Evolutionary conservation across 75 land plant genomes (phyloP).

Genomic region (Gnetum montanum): DNA sequence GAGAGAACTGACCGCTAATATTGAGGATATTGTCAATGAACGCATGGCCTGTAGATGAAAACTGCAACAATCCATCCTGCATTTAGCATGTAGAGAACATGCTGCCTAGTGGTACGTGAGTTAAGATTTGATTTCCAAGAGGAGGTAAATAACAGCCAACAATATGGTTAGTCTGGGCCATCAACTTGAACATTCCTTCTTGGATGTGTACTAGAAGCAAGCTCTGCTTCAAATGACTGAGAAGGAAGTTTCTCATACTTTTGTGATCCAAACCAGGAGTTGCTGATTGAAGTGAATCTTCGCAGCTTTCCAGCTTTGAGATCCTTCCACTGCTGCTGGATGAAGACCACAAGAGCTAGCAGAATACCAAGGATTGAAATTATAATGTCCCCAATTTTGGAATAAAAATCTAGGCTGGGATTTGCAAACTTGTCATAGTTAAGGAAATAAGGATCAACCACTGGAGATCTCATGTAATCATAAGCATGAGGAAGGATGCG

Average conservation of each 20-base stretch:
- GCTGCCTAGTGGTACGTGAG: too few relatives aligned
- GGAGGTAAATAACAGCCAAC: too few relatives aligned
- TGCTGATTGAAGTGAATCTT: slow-evolving; percentile 12
- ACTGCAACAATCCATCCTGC: too few relatives aligned
- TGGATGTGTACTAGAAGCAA: slow-evolving; percentile 25
- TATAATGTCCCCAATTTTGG: slow-evolving; percentile 47
- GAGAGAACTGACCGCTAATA: too few relatives aligned
- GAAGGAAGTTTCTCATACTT: slow-evolving; percentile 59
- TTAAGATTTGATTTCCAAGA: too few relatives aligned
- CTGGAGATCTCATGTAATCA: slow-evolving; percentile 36
- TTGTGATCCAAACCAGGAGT: slow-evolving; percentile 41
- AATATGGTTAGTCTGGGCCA: too few relatives aligned
- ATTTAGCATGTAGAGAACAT: too few relatives aligned
- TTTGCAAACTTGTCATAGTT: slow-evolving; percentile 50
- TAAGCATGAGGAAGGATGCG: slow-evolving; percentile 58
- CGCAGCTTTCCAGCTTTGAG: slow-evolving; percentile 19
- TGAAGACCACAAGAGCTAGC: slow-evolving; percentile 34
- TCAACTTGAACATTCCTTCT: background rate
- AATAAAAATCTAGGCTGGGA: slow-evolving; percentile 50
- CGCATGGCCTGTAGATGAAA: too few relatives aligned
- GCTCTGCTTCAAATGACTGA: slow-evolving; percentile 45
- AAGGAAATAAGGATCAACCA: slow-evolving; percentile 43
- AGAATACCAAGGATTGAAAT: slow-evolving; percentile 37
- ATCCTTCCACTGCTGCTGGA: slow-evolving; percentile 57
- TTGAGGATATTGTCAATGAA: too few relatives aligned